A percentile compares a stretch with the other conserved stretches of the same genome.
These are phyloP conservation scores for Boletus rufocinnamomeus DNA, from an alignment of 768 basidiomycete species.

Conservation along the genomic window DNA sequence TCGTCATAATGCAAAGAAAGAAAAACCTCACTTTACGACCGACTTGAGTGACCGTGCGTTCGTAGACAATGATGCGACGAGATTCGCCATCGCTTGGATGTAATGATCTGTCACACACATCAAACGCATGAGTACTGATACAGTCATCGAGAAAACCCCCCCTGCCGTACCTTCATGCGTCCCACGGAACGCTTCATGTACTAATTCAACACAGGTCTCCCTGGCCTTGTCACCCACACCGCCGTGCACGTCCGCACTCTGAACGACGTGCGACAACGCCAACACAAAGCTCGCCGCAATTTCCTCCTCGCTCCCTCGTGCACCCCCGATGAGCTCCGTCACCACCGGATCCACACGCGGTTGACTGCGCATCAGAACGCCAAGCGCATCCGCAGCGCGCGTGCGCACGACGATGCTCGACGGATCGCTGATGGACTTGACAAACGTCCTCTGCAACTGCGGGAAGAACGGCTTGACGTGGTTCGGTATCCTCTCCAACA, in stretches of 20 bases:
- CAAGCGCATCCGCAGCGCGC: slow-evolving; percentile 82
- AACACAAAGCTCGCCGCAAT: slow-evolving; percentile 75
- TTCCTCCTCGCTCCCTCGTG: slow-evolving; percentile 61
- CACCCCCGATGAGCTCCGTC: slow-evolving; percentile 75
- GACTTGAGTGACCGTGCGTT: slow-evolving; percentile 64
- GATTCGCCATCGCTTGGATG: slow-evolving; percentile 58
- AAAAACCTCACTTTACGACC: slow-evolving; percentile 60
- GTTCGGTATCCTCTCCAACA: slow-evolving; percentile 81
- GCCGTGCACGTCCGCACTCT: slow-evolving; percentile 54
- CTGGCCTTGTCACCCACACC: slow-evolving; percentile 78
- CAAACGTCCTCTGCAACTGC: slow-evolving; percentile 93
- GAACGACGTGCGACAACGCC: slow-evolving; percentile 76
- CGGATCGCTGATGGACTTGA: slow-evolving; percentile 86
- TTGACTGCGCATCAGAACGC: slow-evolving; percentile 87
- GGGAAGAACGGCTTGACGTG: slow-evolving; percentile 99
- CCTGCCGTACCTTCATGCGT: slow-evolving; percentile 55
- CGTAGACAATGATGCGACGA: slow-evolving; percentile 64
- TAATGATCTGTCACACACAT: slow-evolving; percentile 57
- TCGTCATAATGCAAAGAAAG: neutral
- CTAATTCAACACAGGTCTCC: slow-evolving; percentile 72
- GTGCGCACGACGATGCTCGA: slow-evolving; percentile 77
- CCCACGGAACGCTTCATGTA: slow-evolving; percentile 77
- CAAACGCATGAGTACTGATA: neutral
- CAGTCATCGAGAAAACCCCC: accelerated
- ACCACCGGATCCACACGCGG: slow-evolving; percentile 93